A percentile compares a stretch with the other conserved stretches of the same genome.
These are phyloP conservation scores for Calonectria pteridis DNA, from an alignment of 2,329 filamentous ascomycete species.

Conservation along the genomic window DNA sequence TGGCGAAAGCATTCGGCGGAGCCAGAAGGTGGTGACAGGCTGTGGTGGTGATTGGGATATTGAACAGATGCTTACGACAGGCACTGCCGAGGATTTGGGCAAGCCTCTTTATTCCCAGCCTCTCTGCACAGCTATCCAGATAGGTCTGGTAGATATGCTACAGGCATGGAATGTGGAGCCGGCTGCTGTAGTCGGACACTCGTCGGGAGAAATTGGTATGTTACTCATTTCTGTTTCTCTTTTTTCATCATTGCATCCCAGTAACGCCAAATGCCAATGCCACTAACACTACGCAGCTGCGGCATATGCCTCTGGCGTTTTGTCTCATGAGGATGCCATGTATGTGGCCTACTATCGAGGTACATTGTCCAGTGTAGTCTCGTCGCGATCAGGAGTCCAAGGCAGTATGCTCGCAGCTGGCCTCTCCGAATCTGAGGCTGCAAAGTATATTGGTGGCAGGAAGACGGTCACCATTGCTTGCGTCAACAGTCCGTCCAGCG, in stretches of 20 bases:
- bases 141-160: conserved; percentile 58
- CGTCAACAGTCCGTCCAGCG: conserved; percentile 62
- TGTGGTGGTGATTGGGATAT: not conserved
- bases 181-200: conserved; percentile 56
- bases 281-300: conserved; percentile 44
- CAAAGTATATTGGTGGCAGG: not conserved
- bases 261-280: not conserved
- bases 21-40: not conserved
- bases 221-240: not conserved
- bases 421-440: not conserved
- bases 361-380: not conserved
- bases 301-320: conserved; percentile 55
- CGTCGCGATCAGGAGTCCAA: not conserved
- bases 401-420: conserved; percentile 46
- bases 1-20: conserved; percentile 10
- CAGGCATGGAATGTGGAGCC: conserved; percentile 54
- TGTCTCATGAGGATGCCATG: conserved; percentile 42
- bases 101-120: conserved; percentile 46
- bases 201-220: conserved; percentile 56
- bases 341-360: conserved; percentile 63
- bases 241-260: not conserved
- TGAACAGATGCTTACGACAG: not conserved
- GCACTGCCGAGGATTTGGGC: not conserved
- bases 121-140: conserved; percentile 58
- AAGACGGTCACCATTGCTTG: conserved; percentile 50